Evolutionary conservation across 352 stramenopile genomes (phyloP).

Genomic region (Phytophthora crassamura): DNA sequence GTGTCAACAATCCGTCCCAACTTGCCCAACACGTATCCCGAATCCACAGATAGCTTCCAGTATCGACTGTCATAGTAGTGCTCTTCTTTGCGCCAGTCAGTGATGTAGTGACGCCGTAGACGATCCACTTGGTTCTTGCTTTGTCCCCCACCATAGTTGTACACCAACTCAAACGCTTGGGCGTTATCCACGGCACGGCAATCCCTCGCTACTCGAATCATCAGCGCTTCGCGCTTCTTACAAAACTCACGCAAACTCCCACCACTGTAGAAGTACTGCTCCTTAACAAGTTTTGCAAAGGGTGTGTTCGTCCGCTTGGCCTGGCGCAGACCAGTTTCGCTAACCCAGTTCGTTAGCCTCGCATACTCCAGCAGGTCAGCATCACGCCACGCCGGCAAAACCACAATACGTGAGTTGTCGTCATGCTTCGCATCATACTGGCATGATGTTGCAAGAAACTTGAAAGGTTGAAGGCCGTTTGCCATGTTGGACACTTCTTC

Average conservation of each 20-base stretch:
- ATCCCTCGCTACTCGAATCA: no score
- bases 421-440: constrained; percentile 30
- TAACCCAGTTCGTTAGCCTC: constrained; percentile 26
- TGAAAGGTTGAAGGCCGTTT: no score
- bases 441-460: constrained; percentile 30
- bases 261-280: no score
- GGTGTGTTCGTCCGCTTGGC: no score
- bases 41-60: no score
- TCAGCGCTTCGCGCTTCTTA: no score
- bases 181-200: not conserved
- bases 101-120: constrained; percentile 30
- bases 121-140: constrained; percentile 16
- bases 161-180: constrained; percentile 21
- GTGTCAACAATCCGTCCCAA: no score
- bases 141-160: constrained; percentile 14
- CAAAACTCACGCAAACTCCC: no score
- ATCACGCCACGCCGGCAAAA: constrained; percentile 29
- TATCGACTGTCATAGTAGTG: no score
- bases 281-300: no score
- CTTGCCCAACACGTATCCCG: no score
- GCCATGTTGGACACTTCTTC: no score
- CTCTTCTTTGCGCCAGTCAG: constrained; percentile 10
- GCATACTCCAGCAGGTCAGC: constrained; percentile 31
- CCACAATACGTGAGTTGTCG: constrained; percentile 24
- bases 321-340: constrained; percentile 21